phyloP scores from a whole-genome alignment of 2,329 filamentous ascomycete species.

The Botrytis sinoallii region DNA sequence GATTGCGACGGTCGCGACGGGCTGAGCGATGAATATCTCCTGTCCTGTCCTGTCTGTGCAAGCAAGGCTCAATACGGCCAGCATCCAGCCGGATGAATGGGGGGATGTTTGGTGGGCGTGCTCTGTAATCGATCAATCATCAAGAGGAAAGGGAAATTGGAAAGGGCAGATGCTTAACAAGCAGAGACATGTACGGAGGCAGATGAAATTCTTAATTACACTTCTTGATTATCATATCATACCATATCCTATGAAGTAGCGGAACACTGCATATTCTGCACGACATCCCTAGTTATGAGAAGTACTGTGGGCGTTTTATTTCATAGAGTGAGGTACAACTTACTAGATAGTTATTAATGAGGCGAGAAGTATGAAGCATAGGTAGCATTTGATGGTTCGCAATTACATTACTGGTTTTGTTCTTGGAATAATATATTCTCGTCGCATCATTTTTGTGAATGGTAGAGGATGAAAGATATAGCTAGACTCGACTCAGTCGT shows the following conservation, averaged over 20 bases:
- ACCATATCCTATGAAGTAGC: neutral
- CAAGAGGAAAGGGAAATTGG: neutral
- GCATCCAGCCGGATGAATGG: constrained; percentile 12
- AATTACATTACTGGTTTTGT: neutral
- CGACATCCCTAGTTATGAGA: constrained; percentile 8
- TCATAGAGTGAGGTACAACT: neutral
- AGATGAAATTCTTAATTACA: neutral
- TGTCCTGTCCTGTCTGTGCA: neutral
- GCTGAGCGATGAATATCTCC: neutral
- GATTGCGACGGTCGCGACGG: neutral
- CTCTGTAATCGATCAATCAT: neutral
- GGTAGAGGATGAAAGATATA: neutral
- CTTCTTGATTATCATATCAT: neutral
- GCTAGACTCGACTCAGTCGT: neutral
- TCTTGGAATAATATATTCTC: neutral
- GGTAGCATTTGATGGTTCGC: neutral
- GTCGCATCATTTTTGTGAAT: neutral
- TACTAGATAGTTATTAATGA: neutral
- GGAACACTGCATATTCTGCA: constrained; percentile 9
- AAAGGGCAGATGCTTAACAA: neutral
- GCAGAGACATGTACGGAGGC: neutral
- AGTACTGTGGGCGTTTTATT: neutral
- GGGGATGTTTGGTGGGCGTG: neutral
- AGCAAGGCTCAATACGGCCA: neutral
- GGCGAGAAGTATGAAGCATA: neutral